Evolutionary conservation across 2,329 filamentous ascomycete genomes (phyloP).

Genomic region (Cyphellophora europaea): DNA sequence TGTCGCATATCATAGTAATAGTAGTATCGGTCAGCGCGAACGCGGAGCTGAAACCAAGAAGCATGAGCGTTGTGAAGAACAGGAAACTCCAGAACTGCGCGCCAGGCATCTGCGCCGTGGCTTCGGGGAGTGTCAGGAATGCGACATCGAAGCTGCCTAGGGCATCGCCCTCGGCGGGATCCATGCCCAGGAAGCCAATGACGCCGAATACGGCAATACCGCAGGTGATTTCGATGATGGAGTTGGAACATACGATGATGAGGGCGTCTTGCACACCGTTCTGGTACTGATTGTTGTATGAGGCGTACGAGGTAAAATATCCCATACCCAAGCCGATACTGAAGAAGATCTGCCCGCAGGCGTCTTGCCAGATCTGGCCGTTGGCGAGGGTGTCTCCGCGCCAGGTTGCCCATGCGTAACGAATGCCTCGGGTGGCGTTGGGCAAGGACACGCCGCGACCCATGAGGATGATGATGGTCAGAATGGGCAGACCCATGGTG

Average conservation of each 20-base stretch:
- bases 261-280: slow-evolving; percentile 55
- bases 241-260: slow-evolving; percentile 94
- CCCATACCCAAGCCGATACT: slow-evolving; percentile 51
- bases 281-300: slow-evolving; percentile 46
- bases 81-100: slow-evolving; percentile 46
- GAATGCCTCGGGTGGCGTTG: slow-evolving; percentile 44
- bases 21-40: slow-evolving; percentile 48
- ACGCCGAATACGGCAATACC: slow-evolving; percentile 69
- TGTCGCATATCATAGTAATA: slow-evolving; percentile 42
- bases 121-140: slow-evolving; percentile 45
- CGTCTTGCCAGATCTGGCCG: slow-evolving; percentile 49
- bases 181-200: slow-evolving; percentile 38
- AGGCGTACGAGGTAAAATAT: slow-evolving; percentile 50
- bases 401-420: slow-evolving; percentile 40
- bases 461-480: slow-evolving; percentile 47
- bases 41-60: slow-evolving; percentile 45
- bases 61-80: slow-evolving; percentile 46
- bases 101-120: slow-evolving; percentile 44
- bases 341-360: slow-evolving; percentile 52
- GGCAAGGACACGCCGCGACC: slow-evolving; percentile 45
- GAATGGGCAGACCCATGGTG: slow-evolving; percentile 52
- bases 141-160: slow-evolving; percentile 48
- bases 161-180: slow-evolving; percentile 27
- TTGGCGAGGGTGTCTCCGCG: slow-evolving; percentile 40
- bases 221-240: slow-evolving; percentile 98